phyloP scores from a whole-genome alignment of 495 filamentous ascomycete species.

The Aspergillus saccharolyticus region DNA sequence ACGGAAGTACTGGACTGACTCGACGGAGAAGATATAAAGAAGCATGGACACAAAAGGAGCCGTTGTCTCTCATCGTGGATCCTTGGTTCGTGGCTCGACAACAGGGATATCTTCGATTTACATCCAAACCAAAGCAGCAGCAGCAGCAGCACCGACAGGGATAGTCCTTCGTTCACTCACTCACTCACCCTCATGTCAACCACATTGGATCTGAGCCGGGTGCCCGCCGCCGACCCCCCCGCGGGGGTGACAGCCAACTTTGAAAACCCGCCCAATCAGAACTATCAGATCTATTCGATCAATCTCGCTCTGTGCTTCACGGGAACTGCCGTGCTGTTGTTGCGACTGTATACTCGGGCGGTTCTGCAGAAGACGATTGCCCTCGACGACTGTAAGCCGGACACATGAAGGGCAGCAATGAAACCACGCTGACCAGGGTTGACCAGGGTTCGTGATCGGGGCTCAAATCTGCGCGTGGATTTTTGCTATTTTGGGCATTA shows the following conservation, averaged over 20 bases:
- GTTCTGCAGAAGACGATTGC: background rate
- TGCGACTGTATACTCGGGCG: conserved; percentile 8
- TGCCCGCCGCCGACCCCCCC: conserved; percentile 15
- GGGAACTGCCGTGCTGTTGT: conserved; percentile 2
- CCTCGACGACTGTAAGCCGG: conserved; percentile 7
- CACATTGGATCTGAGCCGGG: conserved; percentile 9
- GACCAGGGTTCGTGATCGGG: conserved; percentile 1
- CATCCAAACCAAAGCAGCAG: background rate
- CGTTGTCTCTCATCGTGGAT: background rate
- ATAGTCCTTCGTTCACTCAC: background rate
- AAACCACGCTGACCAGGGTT: background rate
- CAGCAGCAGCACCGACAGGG: background rate
- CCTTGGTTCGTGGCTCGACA: background rate
- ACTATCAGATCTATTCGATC: conserved; percentile 12
- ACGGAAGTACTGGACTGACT: background rate
- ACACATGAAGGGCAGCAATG: background rate
- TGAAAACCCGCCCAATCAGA: conserved; percentile 8
- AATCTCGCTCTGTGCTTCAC: conserved; percentile 9
- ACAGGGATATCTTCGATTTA: background rate
- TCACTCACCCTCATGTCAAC: background rate
- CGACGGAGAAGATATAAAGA: background rate
- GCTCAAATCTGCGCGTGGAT: conserved; percentile 12
- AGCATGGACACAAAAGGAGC: background rate
- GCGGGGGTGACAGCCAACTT: conserved; percentile 20
- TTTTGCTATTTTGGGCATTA: conserved; percentile 6